Percentiles rank a stretch among this genome's conserved stretches.
Evolutionary conservation across 768 basidiomycete genomes (phyloP).

Genomic region (Amyloporia xantha): DNA sequence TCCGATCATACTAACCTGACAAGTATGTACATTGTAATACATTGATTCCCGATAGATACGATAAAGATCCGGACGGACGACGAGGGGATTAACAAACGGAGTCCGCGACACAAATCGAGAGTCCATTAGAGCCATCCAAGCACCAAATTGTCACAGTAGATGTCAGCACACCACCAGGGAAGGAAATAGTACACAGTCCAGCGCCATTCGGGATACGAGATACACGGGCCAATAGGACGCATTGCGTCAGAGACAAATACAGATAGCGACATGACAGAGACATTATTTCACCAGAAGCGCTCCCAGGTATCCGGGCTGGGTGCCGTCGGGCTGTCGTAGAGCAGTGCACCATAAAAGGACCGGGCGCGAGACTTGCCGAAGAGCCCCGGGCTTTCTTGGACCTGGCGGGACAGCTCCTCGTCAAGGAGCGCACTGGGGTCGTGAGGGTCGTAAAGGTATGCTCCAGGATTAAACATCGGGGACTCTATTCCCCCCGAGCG

Average conservation of each 20-base stretch:
- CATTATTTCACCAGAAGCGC: constrained; percentile 17
- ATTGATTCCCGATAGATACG: no score
- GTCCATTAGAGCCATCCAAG: no score
- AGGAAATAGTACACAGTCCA: no score
- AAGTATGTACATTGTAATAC: no score
- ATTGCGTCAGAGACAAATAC: background rate
- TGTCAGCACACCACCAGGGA: no score
- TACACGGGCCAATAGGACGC: background rate
- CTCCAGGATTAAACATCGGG: constrained; percentile 38
- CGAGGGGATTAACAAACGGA: no score
- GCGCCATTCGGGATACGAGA: constrained; percentile 1
- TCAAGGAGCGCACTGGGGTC: constrained; percentile 63
- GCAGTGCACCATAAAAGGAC: constrained; percentile 31
- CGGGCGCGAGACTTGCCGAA: constrained; percentile 38
- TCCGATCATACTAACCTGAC: no score
- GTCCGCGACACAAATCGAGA: no score
- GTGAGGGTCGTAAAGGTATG: constrained; percentile 60
- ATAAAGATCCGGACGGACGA: no score
- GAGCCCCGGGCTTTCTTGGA: constrained; percentile 49
- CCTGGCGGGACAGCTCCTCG: constrained; percentile 55
- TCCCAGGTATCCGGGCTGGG: constrained; percentile 49
- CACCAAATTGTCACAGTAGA: no score
- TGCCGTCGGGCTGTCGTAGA: constrained; percentile 72
- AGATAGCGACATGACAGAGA: background rate
- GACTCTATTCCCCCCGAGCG: constrained; percentile 28